Base-by-base conservation (phyloP, 2,329 filamentous ascomycete species). In the Colletotrichum theobromicola region DNA sequence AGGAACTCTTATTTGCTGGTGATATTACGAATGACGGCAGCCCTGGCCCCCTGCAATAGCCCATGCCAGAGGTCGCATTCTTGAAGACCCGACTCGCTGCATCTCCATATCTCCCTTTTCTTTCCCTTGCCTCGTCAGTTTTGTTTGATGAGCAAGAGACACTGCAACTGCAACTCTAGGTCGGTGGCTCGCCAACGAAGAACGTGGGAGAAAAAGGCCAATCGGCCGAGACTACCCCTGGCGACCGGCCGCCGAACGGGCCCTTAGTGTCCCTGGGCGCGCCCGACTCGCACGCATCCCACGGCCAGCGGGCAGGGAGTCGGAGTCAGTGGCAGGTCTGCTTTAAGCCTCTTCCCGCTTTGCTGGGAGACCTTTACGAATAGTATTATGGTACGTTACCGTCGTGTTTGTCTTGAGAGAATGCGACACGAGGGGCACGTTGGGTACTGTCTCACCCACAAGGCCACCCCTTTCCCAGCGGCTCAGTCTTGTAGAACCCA, bases 191-290 rank as follows among this genome's bases (percentile, higher is more conserved):
- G 57, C 28, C 58, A 42, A 46, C 60, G 53, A 37, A 57, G 53
- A 37, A 65, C 50, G 26, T 42, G 50, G 46, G 32, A 34, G 53
- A 30, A 34, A 63, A n/a, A 24, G 9, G 37, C 21, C 62, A 72
- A 72, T 72, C 72, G 72, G 72, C 72, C 72, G 68, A 74, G 55
- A 72, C 16, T 42, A 67, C 34, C 62, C 68, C 34, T 67, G 32
- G 16, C 24, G 42, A 28, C 28, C 61, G 42, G 60, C 72, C 67
- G 15, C 32, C 21, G 34, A 28, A 37, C 37, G 16, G 53, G n/a
- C 37, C 60, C 53, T 30, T 32, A 63, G 46, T 16, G 32, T 72
- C 32, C 46, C 69, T 46, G 26, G 37, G 42, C 42, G 67, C 71
- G 21, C 13, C 61, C 61, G 61, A 63, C 61, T 63, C 61, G 55